Evolutionary conservation across 371 early-diverging fungal species (phyloP).

Genomic region (Mycotypha africana): DNA sequence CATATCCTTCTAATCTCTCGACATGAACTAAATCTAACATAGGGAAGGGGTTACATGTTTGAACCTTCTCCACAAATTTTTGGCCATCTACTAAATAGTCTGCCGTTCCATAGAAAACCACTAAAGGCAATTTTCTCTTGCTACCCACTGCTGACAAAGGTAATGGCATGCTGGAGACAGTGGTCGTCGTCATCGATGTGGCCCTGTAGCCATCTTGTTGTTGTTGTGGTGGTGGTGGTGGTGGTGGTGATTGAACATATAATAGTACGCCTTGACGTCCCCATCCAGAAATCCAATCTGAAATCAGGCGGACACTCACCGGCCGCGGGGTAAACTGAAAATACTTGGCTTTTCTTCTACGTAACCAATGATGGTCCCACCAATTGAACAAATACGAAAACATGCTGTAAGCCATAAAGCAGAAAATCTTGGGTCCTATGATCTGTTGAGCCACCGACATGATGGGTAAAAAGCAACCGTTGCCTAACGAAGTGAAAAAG

Average conservation of each 20-base stretch:
- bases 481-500: constrained; percentile 16
- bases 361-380: constrained; percentile 56
- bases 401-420: constrained; percentile 46
- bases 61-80: constrained; percentile 22
- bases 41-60: constrained; percentile 7
- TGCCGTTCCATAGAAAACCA: constrained; percentile 45
- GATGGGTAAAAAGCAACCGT: constrained; percentile 39
- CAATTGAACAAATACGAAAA: constrained; percentile 54
- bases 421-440: constrained; percentile 19
- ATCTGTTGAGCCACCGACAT: constrained; percentile 37
- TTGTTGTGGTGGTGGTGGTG: not conserved
- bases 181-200: not conserved
- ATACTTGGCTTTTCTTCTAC: constrained; percentile 41
- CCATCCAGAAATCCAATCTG: constrained; percentile 50
- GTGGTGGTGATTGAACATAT: constrained; percentile 17
- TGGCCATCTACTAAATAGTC: constrained; percentile 52
- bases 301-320: constrained; percentile 37
- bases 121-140: constrained; percentile 28
- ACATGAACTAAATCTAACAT: constrained; percentile 40
- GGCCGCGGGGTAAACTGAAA: constrained; percentile 60
- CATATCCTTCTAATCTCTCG: constrained; percentile 46
- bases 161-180: too few relatives aligned
- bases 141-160: too few relatives aligned
- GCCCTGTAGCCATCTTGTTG: too few relatives aligned
- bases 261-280: constrained; percentile 36